A percentile compares a stretch with the other conserved stretches of the same genome.
Conservation (phyloP, 2,329 filamentous ascomycete genomes). For the Paraconiothyrium brasiliense region DNA sequence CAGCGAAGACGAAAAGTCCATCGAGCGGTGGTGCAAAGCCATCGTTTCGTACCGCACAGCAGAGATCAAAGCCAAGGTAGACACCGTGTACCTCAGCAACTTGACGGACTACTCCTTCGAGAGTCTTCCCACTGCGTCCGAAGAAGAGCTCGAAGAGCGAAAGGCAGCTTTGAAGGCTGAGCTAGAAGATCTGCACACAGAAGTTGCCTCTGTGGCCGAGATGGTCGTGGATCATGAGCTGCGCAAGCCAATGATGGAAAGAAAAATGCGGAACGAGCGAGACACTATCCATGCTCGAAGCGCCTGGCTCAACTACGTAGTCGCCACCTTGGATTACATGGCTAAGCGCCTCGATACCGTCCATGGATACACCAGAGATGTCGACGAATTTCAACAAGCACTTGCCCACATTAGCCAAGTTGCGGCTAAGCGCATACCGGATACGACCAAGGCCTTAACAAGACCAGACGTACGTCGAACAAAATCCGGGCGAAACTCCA, state of each 20-base stretch:
- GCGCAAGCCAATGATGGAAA: constrained; percentile 66
- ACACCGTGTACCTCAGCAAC: constrained; percentile 64
- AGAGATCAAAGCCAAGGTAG: constrained; percentile 54
- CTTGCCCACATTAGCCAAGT: constrained; percentile 39
- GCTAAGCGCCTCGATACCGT: constrained; percentile 45
- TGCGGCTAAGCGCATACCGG: constrained; percentile 37
- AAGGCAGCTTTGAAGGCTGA: constrained; percentile 68
- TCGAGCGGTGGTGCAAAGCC: constrained; percentile 64
- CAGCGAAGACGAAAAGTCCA: constrained; percentile 61
- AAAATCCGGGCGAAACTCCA: constrained; percentile 33
- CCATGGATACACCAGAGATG: constrained; percentile 31
- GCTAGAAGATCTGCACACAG: constrained; percentile 73
- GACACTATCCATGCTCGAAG: constrained; percentile 47
- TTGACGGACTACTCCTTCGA: constrained; percentile 22
- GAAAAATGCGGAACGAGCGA: constrained; percentile 46
- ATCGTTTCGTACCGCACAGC: constrained; percentile 52
- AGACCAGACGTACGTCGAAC: constrained; percentile 33
- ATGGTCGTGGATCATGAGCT: constrained; percentile 76
- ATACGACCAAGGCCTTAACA: constrained; percentile 23
- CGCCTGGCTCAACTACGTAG: constrained; percentile 56
- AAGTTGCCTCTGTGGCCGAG: constrained; percentile 74
- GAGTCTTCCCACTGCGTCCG: constrained; percentile 22
- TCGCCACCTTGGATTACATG: constrained; percentile 55
- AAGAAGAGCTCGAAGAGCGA: constrained; percentile 60
- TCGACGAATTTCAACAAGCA: constrained; percentile 43